Conservation (phyloP, 2,329 filamentous ascomycete genomes). For the Alternaria panax region DNA sequence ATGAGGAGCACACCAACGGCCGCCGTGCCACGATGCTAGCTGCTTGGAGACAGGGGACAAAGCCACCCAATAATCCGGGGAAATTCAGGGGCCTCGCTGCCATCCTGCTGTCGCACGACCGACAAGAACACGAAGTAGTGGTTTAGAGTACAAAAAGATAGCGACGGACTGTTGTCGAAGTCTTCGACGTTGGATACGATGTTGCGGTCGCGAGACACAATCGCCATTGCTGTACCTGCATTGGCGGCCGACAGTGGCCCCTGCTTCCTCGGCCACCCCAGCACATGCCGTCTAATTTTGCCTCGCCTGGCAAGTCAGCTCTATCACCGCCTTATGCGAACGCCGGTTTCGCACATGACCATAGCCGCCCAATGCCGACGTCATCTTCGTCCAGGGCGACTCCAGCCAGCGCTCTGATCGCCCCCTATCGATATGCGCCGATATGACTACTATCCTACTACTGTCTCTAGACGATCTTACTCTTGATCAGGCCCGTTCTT, state of each 20-base stretch:
- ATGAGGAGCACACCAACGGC: constrained; percentile 32
- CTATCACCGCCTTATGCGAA: constrained; percentile 6
- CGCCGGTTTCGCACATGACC: constrained; percentile 24
- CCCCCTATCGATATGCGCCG: constrained; percentile 7
- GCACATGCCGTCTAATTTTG: constrained; percentile 11
- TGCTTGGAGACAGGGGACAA: constrained; percentile 19
- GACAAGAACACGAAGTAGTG: neutral
- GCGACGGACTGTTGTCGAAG: constrained; percentile 3
- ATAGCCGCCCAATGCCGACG: constrained; percentile 17
- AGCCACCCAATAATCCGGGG: constrained; percentile 46
- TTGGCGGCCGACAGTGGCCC: constrained; percentile 5
- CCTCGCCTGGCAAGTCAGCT: neutral
- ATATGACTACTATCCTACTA: constrained; percentile 4
- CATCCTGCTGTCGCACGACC: constrained; percentile 7
- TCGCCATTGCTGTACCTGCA: neutral
- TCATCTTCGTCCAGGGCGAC: constrained; percentile 17
- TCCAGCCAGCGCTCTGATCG: neutral
- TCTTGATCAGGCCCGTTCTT: too few species aligned
- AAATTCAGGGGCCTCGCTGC: constrained; percentile 45
- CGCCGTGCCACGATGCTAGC: constrained; percentile 29
- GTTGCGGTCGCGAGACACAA: neutral
- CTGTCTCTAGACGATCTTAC: neutral
- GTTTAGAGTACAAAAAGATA: constrained; percentile 11
- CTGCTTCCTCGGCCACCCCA: constrained; percentile 12
- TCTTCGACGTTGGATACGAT: constrained; percentile 9